A percentile compares a stretch with the other conserved stretches of the same genome.
Conservation (phyloP, 1,284 basidiomycete species). For the Microbotryomycetes sp. region DNA sequence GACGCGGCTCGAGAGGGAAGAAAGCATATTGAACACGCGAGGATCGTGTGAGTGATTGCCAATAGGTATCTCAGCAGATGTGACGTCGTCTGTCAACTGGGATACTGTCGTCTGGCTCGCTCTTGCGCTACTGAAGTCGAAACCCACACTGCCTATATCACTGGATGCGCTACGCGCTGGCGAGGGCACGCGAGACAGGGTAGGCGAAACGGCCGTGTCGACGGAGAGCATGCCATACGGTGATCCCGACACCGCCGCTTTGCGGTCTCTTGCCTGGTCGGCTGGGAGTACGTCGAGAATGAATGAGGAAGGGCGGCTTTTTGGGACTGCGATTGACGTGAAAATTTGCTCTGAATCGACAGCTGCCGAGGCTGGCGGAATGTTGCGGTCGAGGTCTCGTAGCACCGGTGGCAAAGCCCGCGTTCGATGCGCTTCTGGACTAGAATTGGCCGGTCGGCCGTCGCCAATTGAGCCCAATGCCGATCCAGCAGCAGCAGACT, state of each 20-base stretch:
- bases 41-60: not conserved
- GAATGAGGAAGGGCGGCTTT: constrained; percentile 27
- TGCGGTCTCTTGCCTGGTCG: constrained; percentile 12
- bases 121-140: not conserved
- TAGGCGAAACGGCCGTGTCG: not conserved
- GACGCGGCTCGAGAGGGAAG: constrained; percentile 11
- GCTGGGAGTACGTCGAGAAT: constrained; percentile 28
- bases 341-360: not conserved
- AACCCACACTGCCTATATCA: not conserved
- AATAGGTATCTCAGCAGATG: too few relatives aligned
- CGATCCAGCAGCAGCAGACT: not conserved
- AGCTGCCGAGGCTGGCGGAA: constrained; percentile 5
- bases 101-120: not conserved
- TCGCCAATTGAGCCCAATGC: not conserved
- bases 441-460: not conserved
- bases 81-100: not conserved
- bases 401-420: not conserved
- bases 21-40: not conserved
- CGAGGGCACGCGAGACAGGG: not conserved
- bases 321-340: not conserved
- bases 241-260: not conserved
- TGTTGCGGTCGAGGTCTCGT: not conserved
- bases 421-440: not conserved
- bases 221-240: not conserved
- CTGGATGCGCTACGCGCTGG: not conserved